Evolutionary conservation across 257 asterid species (phyloP).

Genomic region (Linderniella brevidens): DNA sequence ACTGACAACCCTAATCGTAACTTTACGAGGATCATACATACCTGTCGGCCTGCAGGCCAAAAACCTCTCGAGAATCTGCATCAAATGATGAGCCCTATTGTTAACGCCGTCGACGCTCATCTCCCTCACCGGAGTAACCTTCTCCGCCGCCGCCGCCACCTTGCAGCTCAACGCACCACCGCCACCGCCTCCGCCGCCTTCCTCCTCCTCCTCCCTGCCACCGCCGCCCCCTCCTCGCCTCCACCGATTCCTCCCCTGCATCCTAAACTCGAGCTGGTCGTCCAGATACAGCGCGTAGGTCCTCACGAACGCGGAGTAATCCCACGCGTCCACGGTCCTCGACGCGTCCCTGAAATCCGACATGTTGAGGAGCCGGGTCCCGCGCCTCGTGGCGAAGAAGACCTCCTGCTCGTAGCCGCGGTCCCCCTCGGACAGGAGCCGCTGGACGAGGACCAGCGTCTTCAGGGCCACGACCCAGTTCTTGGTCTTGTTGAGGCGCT

Average conservation of each 20-base stretch:
- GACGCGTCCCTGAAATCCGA: constrained; percentile 54
- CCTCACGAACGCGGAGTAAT: constrained; percentile 55
- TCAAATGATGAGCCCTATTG: constrained; percentile 34
- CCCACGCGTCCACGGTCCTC: constrained; percentile 39
- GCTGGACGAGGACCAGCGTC: constrained; percentile 55
- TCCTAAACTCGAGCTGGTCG: constrained; percentile 51
- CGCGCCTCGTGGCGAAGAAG: constrained; percentile 53
- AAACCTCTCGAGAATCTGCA: constrained; percentile 58
- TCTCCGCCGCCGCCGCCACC: constrained; percentile 6
- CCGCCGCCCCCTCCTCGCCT: constrained; percentile 24
- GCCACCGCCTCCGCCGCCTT: constrained; percentile 26
- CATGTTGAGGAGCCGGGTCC: constrained; percentile 72
- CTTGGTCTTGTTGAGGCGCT: constrained; percentile 68
- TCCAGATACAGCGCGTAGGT: constrained; percentile 61
- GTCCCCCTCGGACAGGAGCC: constrained; percentile 51
- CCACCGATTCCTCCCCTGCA: constrained; percentile 23
- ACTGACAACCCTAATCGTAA: too few species aligned
- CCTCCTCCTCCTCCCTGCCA: constrained; percentile 21
- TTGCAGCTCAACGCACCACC: not conserved
- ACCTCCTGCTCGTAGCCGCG: constrained; percentile 45
- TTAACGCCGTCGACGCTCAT: constrained; percentile 38
- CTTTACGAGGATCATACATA: constrained; percentile 10
- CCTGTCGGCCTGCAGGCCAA: constrained; percentile 79
- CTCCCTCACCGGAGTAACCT: constrained; percentile 31
- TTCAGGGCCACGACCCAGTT: constrained; percentile 89